A percentile compares a stretch with the other conserved stretches of the same genome.
These are phyloP conservation scores for Colletotrichum sp. DNA, from an alignment of 2,329 filamentous ascomycete genomes.

Conservation along the genomic window DNA sequence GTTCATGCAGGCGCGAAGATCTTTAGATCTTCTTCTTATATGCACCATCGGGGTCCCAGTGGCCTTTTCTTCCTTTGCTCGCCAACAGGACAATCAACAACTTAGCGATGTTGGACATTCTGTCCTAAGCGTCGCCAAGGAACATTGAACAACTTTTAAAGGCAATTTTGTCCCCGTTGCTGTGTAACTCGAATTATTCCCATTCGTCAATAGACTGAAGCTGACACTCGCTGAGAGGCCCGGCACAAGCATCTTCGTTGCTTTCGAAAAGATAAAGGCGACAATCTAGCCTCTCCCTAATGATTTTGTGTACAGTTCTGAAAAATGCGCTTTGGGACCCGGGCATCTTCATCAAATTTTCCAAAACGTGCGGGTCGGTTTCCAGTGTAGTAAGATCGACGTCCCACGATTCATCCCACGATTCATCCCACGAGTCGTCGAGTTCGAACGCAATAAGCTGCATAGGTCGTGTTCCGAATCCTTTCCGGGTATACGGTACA, in stretches of 20 bases:
- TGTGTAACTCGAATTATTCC: too few relatives aligned
- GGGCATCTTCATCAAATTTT: background rate
- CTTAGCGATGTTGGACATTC: background rate
- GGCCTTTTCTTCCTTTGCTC: background rate
- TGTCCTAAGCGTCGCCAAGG: too few relatives aligned
- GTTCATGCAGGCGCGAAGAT: too few relatives aligned
- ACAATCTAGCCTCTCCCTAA: accelerated
- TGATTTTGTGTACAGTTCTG: background rate
- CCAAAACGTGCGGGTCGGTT: accelerated
- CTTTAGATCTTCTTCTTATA: background rate
- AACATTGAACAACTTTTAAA: too few relatives aligned
- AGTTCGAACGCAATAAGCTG: background rate
- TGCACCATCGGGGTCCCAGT: background rate
- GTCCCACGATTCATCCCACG: too few relatives aligned
- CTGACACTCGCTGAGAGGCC: background rate
- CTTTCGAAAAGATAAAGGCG: background rate
- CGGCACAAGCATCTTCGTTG: background rate
- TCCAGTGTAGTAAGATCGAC: too few relatives aligned
- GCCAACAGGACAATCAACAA: background rate
- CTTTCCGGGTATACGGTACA: background rate
- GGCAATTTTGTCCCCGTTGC: too few relatives aligned
- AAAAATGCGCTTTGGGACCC: accelerated
- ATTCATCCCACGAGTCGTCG: background rate
- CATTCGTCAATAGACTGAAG: background rate
- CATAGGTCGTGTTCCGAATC: background rate